phyloP scores from a whole-genome alignment of 2,329 filamentous ascomycete genomes.

The Xylariaceae sp. region DNA sequence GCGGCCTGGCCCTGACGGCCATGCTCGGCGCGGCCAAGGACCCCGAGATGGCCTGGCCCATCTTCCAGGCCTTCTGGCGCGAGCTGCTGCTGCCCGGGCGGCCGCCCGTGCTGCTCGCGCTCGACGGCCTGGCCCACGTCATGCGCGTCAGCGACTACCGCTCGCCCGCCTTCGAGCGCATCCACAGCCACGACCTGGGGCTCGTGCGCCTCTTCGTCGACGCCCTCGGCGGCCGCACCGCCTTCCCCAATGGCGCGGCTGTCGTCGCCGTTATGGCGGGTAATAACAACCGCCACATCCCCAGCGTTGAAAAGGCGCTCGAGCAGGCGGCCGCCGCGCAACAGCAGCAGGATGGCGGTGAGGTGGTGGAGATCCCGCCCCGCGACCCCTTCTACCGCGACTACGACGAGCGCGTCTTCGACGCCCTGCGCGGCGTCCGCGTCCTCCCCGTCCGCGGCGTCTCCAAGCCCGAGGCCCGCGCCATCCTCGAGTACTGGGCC shows the following conservation, averaged over 20 bases:
- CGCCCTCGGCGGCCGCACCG: slow-evolving; percentile 54
- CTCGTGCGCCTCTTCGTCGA: slow-evolving; percentile 69
- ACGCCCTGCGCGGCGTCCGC: slow-evolving; percentile 40
- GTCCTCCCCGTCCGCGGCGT: slow-evolving; percentile 58
- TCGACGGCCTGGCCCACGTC: slow-evolving; percentile 75
- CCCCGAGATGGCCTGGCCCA: slow-evolving; percentile 68
- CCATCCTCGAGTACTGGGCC: slow-evolving; percentile 89
- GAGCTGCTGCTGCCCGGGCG: slow-evolving; percentile 56
- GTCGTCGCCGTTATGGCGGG: slow-evolving; percentile 67
- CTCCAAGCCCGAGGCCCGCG: slow-evolving; percentile 65
- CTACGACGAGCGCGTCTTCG: slow-evolving; percentile 52
- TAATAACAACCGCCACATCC: slow-evolving; percentile 59
- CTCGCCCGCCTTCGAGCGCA: slow-evolving; percentile 57
- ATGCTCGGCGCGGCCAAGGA: slow-evolving; percentile 67
- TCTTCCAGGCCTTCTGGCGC: slow-evolving; percentile 73
- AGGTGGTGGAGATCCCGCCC: slow-evolving; percentile 27
- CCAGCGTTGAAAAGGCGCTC: slow-evolving; percentile 63
- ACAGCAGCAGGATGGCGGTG: too few species aligned
- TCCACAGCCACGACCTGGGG: slow-evolving; percentile 81
- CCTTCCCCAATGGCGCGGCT: slow-evolving; percentile 66
- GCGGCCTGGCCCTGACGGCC: slow-evolving; percentile 54
- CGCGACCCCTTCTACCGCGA: slow-evolving; percentile 46
- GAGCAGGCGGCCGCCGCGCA: slow-evolving; percentile 43
- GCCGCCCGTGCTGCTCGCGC: slow-evolving; percentile 57
- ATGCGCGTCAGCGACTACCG: slow-evolving; percentile 75